Evolutionary conservation across 2,329 filamentous ascomycete species (phyloP), one percentile per base, ranked within the genome.

Genomic region (Dactylellina parvicollis): DNA sequence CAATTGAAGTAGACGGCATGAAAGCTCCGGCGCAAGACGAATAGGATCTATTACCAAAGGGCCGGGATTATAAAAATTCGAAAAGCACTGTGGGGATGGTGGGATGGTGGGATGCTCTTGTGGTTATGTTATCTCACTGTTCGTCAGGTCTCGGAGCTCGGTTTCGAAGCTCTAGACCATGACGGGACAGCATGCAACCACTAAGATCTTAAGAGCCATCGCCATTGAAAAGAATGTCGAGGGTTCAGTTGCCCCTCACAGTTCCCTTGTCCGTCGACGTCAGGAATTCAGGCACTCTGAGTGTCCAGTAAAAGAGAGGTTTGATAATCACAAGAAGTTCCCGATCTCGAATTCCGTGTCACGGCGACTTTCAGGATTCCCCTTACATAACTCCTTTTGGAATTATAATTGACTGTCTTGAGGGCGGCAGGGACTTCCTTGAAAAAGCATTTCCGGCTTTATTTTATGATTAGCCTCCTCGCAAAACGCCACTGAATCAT

Each of bases 351-450:
- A 55, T 42, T 14, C 34, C 52, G 36, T 18, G 22, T 42, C 14
- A 56, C 55, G 55, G 55, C 18, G 40, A 57, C 38, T 49, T 70
- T 54, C 26, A 20, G 28, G 12, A 26, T 16, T 66, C 42, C 38
- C 40, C 40, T 61, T 52, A 61, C 46, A 46, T 65, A 64, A 65
- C 67, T 60, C 16, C 20, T 59, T 72, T 55, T 30, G 52, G 67
- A 59, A 72, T 8, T 59, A 59, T 59, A 54, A 72, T 72, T 72
- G 59, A 57, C 22, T 54, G 44, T 59, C 67, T 72, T 26, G 10
- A 26, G n/a, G 28, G n/a, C 20, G 22, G 16, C 32, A 56, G 56
- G 46, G 38, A 40, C n/a, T 47, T 54, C 47, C 24, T 61, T 4
- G 32, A 20, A 18, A 18, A 26, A 22, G 24, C 28, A 28, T 50